Evolutionary conservation across 164 flowering plant genomes (phyloP), one percentile per base, ranked within the genome.

Genomic region (Taxillus chinensis): DNA sequence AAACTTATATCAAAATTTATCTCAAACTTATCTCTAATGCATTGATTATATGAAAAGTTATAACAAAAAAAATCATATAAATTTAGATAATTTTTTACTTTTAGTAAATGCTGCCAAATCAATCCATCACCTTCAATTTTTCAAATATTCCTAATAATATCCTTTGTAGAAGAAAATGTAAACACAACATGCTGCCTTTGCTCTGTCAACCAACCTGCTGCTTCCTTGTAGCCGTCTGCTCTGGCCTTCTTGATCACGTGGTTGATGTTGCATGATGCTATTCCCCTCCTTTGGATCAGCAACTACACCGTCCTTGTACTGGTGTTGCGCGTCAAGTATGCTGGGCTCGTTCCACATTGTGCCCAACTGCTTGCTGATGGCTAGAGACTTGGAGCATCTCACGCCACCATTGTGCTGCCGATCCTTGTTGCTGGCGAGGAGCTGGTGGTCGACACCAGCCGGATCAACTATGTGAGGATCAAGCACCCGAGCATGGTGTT

Each of bases 391-490:
- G 38, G 70, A 67, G 76, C 68, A 40, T 66, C 60, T 83, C 41
- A 79, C 80, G 2, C 68, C 62, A 15, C 72, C 51, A 48, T 14
- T 0, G 51, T 48, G 51, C 12, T 48, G 9, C 51, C 51, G 51
- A 48, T 5, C 13, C 51, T 48, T 11, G 51, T 7, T 0, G 13
- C 51, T 0, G 51, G 13, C 13, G 51, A 48, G 51, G 0, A 11
- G 4, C 7, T 48, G 13, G 51, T 48, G 51, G 51, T 48, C 51
- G 4, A 11, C 7, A 2, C 27, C 27, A 27, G 27, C 27, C 70
- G 82, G 75, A 81, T 83, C 61, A 83, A 83, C 68, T 83, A 79
- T 67, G 82, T 81, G 15, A 57, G 78, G 49, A 58, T 83, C 27
- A 76, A 71, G 70, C 41, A 8, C 8, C 74, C 77, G 3, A 80